phyloP scores from a whole-genome alignment of 139 green algal species.

The Mesotaenium endlicherianum region DNA sequence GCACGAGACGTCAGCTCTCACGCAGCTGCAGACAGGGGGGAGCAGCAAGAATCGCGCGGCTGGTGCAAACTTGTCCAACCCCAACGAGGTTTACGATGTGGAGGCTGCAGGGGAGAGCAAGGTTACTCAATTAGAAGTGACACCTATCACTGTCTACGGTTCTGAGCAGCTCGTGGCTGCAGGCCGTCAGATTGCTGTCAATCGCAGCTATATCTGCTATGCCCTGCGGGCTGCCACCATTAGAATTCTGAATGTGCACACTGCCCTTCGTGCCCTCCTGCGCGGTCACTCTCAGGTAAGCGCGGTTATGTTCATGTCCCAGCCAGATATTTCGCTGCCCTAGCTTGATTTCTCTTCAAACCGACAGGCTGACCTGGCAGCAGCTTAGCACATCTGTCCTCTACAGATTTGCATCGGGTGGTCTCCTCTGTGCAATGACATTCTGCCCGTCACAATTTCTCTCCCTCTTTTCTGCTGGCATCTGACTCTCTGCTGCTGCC shows the following conservation, averaged over 20 bases:
- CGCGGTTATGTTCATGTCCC: background rate
- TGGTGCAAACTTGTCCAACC: background rate
- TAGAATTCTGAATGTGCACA: constrained; percentile 24
- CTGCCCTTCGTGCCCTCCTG: constrained; percentile 22
- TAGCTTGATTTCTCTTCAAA: too few species aligned
- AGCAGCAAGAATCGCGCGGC: background rate
- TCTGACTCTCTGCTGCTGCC: too few species aligned
- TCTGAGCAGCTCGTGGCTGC: constrained; percentile 27
- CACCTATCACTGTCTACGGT: constrained; percentile 46
- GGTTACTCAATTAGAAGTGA: constrained; percentile 45
- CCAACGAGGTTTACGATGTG: background rate
- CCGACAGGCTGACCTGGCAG: too few species aligned
- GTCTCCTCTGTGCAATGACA: too few species aligned
- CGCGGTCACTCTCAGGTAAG: constrained; percentile 32
- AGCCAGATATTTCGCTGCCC: background rate
- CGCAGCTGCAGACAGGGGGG: background rate
- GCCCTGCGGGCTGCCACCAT: constrained; percentile 20
- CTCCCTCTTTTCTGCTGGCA: background rate
- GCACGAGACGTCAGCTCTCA: background rate
- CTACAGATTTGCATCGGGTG: too few species aligned
- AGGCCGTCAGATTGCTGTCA: constrained; percentile 47
- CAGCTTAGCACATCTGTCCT: too few species aligned
- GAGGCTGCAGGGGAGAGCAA: background rate
- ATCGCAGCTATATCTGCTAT: constrained; percentile 52
- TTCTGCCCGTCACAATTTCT: background rate